Evolutionary conservation across 2,329 filamentous ascomycete species (phyloP), one percentile per base, ranked within the genome.

Genomic region (Massarina eburnea): DNA sequence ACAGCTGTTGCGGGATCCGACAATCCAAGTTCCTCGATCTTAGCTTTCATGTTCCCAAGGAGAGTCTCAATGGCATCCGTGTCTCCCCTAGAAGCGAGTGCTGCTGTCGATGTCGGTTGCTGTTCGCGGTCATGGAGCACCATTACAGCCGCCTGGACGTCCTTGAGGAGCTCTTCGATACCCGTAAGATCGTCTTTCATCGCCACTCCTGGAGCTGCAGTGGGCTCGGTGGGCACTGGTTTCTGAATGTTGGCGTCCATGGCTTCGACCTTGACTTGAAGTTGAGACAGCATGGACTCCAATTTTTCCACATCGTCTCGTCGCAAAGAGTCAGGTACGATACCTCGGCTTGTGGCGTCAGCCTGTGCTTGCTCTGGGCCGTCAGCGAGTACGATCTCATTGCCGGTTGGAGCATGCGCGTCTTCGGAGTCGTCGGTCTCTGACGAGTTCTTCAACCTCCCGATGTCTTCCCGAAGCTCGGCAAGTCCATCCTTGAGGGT

Each of bases 11-110:
- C 86, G 3, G 83, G 80, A 40, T 91, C 76, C 1, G 80, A 76
- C 20, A 81, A 67, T 4, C 69, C 81, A 39, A 95, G 81, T 48
- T 95, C 91, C 47, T 96, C 92, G 8, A 97, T 76, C 37, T 88
- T 88, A 4, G 86, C 84, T 67, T 96, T 96, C 24, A 91, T 91
- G 66, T 95, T 96, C 33, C 87, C 84, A 10, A 97, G 78, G 39
- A 97, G 84, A 0, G 88, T 95, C 69, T 96, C 92, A 47, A 97
- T 91, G 9, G 90, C 90, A 50, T 92, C 84, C 0, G 91, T 89
- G 58, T 97, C 91, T 55, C 96, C 90, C 64, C 89, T 89, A 24
- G 79, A 83, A 5, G 86, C 84, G 2, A 77, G 67, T 29, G 84
- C 82, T 38, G 80, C 76, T 12, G 72, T 39, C 1, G 44, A 44